Conservation (phyloP, 2,329 filamentous ascomycete genomes). For the Onygenales sp. region DNA sequence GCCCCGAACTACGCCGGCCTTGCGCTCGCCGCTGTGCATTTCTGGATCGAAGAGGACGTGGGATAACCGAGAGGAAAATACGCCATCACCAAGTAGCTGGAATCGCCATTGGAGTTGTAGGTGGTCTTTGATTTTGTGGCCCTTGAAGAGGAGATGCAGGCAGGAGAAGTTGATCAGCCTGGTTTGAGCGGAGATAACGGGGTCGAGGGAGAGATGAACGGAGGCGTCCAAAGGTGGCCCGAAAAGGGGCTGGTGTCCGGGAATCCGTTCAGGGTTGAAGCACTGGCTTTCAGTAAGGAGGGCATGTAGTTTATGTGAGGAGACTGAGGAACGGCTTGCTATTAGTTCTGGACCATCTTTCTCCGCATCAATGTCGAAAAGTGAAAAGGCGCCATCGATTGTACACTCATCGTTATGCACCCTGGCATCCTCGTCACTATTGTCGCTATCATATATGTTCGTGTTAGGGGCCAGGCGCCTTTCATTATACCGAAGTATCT, state of each 20-base stretch:
- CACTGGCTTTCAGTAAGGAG: slow-evolving; percentile 19
- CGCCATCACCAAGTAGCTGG: slow-evolving; percentile 73
- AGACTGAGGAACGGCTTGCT: slow-evolving; percentile 10
- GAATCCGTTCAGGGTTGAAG: slow-evolving; percentile 10
- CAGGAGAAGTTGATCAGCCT: slow-evolving; percentile 68
- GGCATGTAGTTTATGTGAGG: slow-evolving; percentile 20
- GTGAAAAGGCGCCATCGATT: slow-evolving; percentile 19
- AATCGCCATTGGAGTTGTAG: slow-evolving; percentile 68
- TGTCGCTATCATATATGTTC: not conserved
- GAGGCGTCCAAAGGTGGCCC: slow-evolving; percentile 42
- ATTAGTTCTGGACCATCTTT: slow-evolving; percentile 6
- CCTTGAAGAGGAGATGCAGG: slow-evolving; percentile 64
- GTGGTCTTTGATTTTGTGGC: slow-evolving; percentile 63
- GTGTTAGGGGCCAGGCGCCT: not conserved
- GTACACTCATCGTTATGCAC: not conserved
- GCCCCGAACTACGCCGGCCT: slow-evolving; percentile 56
- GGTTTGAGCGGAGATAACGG: slow-evolving; percentile 64
- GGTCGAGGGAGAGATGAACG: slow-evolving; percentile 61
- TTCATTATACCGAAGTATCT: slow-evolving; percentile 29
- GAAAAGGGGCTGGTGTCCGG: slow-evolving; percentile 16
- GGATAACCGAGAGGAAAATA: slow-evolving; percentile 70
- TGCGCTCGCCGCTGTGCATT: slow-evolving; percentile 66
- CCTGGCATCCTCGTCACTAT: not conserved
- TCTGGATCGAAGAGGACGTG: slow-evolving; percentile 79
- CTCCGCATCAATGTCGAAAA: slow-evolving; percentile 27